Base-by-base conservation (phyloP, 2,329 filamentous ascomycete genomes). In the Fusarium chaquense region DNA sequence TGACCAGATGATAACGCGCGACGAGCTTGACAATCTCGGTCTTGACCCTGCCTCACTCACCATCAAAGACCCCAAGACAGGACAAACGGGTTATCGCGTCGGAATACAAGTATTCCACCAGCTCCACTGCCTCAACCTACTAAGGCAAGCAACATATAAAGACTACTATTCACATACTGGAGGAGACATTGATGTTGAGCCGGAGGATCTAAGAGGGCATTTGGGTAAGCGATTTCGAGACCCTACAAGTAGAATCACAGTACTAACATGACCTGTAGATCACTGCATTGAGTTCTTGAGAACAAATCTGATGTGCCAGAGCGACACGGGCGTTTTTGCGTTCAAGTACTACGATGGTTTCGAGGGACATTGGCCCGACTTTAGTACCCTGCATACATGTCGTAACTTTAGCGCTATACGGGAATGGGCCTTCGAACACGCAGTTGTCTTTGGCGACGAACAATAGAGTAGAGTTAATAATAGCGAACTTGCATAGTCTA, bases 21-120 rank as follows among this genome's bases (percentile, higher is more conserved):
- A 82, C 8, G 86, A 89, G 70, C 83, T 89, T 30, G 77, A 82
- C 41, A 83, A 82, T 24, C 82, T 90, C 1, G 83, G 83, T 6
- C 78, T 85, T 6, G 85, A 87, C 65, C 84, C 84, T 3, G 78
- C 83, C 24, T 86, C 85, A 1, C 79, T 89, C n/a, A 84, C 83
- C 70, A 84, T 88, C 66, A 85, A 83, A 12, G 80, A 89, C 67
- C 84, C 86, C 7, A 80, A 79, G 45, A 87, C 87, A 2, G 88
- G 87, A 20, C 81, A 85, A 59, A 82, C 83, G 38, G 87, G 87
- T 1, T 90, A 89, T 70, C 81, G 87, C n/a, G 86, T 87, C 0
- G 87, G 84, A 1, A 77, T 88, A 5, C 85, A 88, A 71, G 85
- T 87, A 0, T 88, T 88, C 76, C 86, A 88, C n/a, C 70, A 73